Evolutionary conservation across 371 early-diverging fungal genomes (phyloP).

Genomic region (Lichtheimia ornata): DNA sequence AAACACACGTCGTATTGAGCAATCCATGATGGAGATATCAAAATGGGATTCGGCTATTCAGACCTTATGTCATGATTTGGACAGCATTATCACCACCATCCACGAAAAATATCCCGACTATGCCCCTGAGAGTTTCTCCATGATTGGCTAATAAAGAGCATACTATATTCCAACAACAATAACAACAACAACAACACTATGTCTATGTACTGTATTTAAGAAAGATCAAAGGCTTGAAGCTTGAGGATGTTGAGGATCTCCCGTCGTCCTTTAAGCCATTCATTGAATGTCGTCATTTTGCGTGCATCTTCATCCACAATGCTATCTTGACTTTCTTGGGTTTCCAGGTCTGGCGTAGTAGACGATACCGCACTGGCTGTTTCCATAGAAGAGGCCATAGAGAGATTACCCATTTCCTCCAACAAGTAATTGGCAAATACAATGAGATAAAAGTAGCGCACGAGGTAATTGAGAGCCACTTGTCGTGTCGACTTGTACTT

Average conservation of each 20-base stretch:
- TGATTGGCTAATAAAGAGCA: too few relatives aligned
- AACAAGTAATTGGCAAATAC: conserved; percentile 74
- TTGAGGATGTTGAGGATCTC: conserved; percentile 57
- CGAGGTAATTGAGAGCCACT: conserved; percentile 62
- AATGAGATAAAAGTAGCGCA: conserved; percentile 74
- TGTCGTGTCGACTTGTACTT: conserved; percentile 51
- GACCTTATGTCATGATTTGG: conserved; percentile 60
- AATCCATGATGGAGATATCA: conserved; percentile 47
- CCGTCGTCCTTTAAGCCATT: conserved; percentile 55
- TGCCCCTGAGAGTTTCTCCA: conserved; percentile 3
- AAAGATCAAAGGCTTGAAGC: conserved; percentile 27
- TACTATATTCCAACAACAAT: too few relatives aligned
- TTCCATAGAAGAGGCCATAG: conserved; percentile 3
- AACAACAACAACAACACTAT: too few relatives aligned
- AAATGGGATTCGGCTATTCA: conserved; percentile 68
- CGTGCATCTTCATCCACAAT: conserved; percentile 38
- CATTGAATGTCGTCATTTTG: conserved; percentile 42
- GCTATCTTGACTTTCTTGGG: conserved; percentile 10
- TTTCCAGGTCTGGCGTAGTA: neutral
- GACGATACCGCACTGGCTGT: neutral
- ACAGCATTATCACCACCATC: conserved; percentile 56
- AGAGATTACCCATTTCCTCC: conserved; percentile 49
- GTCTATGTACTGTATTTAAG: conserved; percentile 2
- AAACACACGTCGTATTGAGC: conserved; percentile 34
- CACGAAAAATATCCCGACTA: conserved; percentile 59